These are phyloP conservation scores for Quercus glauca DNA, from an alignment of 306 rosid genomes.

Conservation along the genomic window DNA sequence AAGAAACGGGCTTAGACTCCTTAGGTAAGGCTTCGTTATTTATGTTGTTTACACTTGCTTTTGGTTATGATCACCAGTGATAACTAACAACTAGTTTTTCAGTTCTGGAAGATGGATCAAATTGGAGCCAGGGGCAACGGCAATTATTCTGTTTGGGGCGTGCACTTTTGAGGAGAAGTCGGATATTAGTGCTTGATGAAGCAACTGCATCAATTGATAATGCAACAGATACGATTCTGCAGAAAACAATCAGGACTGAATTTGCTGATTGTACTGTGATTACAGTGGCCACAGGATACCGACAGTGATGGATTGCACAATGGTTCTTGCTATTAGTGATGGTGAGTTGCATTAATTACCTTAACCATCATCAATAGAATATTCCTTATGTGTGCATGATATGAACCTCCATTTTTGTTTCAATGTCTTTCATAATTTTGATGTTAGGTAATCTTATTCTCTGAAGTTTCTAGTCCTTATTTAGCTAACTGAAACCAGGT, in stretches of 20 bases:
- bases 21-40: conserved; percentile 24
- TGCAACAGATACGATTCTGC: conserved; percentile 84
- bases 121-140: conserved; percentile 96
- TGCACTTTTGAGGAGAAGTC: conserved; percentile 77
- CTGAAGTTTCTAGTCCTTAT: not conserved
- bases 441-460: not conserved
- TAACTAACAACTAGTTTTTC: not conserved
- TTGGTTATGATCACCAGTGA: no score
- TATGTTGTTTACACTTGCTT: no score
- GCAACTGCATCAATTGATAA: conserved; percentile 96
- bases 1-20: conserved; percentile 32
- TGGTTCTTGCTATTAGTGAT: conserved; percentile 84
- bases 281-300: conserved; percentile 95
- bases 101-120: conserved; percentile 50
- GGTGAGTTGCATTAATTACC: conserved; percentile 41
- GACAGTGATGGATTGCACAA: conserved; percentile 95
- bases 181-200: conserved; percentile 82
- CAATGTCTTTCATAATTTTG: no score
- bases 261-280: conserved; percentile 76
- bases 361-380: not conserved
- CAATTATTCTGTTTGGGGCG: conserved; percentile 92
- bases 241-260: conserved; percentile 73
- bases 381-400: not conserved
- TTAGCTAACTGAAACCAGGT: not conserved
- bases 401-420: not conserved